Conservation (phyloP, 148 eudicot genomes). For the Cornus kousa region DNA sequence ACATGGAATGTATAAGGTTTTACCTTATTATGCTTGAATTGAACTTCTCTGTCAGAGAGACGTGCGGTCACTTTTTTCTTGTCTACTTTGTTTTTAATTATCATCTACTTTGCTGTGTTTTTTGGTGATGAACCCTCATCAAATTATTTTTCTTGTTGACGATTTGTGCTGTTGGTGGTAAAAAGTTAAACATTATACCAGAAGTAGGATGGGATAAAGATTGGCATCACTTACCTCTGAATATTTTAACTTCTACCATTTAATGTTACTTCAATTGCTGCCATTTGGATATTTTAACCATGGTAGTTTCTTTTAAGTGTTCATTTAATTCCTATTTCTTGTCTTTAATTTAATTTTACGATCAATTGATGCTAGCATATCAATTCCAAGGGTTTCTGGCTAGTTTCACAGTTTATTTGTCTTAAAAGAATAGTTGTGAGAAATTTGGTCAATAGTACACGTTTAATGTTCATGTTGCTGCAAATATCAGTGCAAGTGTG, state of each 20-base stretch:
- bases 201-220: neutral
- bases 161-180: no score
- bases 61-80: neutral
- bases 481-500: neutral
- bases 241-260: neutral
- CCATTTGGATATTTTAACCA: no score
- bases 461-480: constrained; percentile 8
- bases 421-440: no score
- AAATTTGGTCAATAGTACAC: neutral
- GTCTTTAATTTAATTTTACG: neutral
- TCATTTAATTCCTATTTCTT: neutral
- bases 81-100: no score
- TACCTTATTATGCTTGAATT: neutral
- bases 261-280: neutral
- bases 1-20: neutral
- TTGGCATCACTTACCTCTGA: neutral
- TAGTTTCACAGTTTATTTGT: no score
- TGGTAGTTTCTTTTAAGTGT: neutral
- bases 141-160: neutral
- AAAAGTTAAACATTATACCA: no score
- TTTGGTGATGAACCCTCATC: neutral
- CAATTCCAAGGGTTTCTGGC: no score
- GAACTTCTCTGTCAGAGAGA: neutral
- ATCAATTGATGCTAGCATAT: no score
- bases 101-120: no score